phyloP scores from a whole-genome alignment of 2,329 filamentous ascomycete species.

The Ophiostoma pallidulum region DNA sequence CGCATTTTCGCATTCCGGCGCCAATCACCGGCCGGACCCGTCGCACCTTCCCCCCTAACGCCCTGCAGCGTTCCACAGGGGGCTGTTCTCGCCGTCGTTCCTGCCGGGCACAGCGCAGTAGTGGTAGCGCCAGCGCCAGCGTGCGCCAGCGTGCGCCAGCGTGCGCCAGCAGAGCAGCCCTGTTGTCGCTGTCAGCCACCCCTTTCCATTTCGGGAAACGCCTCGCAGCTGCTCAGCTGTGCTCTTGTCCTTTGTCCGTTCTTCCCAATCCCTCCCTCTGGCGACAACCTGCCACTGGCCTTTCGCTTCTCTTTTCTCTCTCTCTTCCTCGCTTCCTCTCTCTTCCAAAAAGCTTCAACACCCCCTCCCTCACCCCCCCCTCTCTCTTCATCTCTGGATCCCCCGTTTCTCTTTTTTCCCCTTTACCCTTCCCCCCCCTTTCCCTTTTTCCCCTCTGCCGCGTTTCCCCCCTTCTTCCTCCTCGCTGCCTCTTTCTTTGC shows the following conservation, averaged over 20 bases:
- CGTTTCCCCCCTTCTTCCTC: neutral
- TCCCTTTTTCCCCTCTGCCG: neutral
- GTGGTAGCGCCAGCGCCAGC: too few species aligned
- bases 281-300: neutral
- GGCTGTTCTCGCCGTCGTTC: too few species aligned
- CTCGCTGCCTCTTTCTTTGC: neutral
- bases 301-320: too few species aligned
- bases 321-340: neutral
- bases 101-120: too few species aligned
- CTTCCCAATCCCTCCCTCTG: conserved; percentile 4
- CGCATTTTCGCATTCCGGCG: too few species aligned
- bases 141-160: too few species aligned
- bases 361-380: neutral
- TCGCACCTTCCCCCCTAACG: too few species aligned
- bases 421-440: neutral
- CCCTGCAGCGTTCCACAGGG: too few species aligned
- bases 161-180: too few species aligned
- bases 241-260: neutral
- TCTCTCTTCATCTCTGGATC: neutral
- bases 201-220: neutral
- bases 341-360: neutral
- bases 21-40: too few species aligned
- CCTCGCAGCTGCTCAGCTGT: neutral
- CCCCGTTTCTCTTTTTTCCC: neutral
- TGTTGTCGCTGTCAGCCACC: too few species aligned